Percentiles rank a stretch among this genome's conserved stretches.
These are phyloP conservation scores for Curvularia spicifera DNA, from an alignment of 2,329 filamentous ascomycete species.

Conservation along the genomic window DNA sequence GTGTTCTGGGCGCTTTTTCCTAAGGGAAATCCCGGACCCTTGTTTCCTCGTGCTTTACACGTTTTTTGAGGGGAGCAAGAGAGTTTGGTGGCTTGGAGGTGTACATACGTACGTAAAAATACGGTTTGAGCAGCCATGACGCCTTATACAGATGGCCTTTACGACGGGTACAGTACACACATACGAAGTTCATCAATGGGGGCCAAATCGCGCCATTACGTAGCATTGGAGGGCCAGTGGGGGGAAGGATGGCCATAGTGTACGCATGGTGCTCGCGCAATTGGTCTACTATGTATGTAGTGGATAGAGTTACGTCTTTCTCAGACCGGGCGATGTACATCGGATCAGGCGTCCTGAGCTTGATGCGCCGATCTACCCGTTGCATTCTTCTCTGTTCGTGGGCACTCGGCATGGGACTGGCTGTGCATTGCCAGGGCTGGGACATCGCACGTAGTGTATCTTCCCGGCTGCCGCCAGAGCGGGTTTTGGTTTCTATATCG, in stretches of 20 bases:
- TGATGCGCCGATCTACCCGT: background rate
- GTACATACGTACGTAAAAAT: background rate
- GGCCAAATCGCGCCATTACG: background rate
- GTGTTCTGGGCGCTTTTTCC: background rate
- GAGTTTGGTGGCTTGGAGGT: background rate
- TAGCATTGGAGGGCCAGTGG: background rate
- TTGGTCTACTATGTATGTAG: background rate
- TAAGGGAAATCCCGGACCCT: background rate
- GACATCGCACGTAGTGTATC: background rate
- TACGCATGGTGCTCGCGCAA: background rate
- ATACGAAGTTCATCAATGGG: background rate
- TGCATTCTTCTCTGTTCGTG: background rate
- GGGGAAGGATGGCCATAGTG: background rate
- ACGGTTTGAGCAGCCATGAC: background rate
- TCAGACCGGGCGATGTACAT: background rate
- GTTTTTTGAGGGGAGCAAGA: background rate
- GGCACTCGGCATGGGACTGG: background rate
- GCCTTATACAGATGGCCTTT: background rate
- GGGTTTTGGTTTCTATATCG: background rate
- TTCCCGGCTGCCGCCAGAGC: background rate
- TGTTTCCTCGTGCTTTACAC: background rate
- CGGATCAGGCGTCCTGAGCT: background rate
- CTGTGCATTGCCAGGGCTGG: background rate
- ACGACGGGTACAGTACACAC: background rate
- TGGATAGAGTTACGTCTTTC: background rate